Conservation (phyloP, 805 yeast genomes). For the Cyberlindnera misumaiensis region DNA sequence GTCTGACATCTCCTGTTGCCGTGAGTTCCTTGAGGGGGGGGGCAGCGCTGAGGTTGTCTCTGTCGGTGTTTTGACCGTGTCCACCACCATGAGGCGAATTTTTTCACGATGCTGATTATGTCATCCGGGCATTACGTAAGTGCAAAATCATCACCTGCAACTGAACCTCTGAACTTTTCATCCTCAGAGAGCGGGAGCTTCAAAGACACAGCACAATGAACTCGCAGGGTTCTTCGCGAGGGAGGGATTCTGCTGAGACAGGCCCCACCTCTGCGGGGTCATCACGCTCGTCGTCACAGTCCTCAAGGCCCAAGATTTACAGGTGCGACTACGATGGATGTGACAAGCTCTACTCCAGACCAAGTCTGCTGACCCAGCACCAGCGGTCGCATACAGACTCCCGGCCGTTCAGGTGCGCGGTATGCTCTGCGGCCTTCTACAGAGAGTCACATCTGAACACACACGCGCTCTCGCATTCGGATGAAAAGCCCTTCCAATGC, state of each 20-base stretch:
- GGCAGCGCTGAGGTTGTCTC: neutral
- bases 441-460: constrained; percentile 76
- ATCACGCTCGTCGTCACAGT: constrained; percentile 25
- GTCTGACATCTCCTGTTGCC: constrained; percentile 38
- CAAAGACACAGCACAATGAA: neutral
- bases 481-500: constrained; percentile 67
- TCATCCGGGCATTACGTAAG: neutral
- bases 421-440: constrained; percentile 59
- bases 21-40: neutral
- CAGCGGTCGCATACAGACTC: constrained; percentile 69
- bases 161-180: too few species aligned
- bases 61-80: neutral
- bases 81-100: neutral
- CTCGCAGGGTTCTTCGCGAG: constrained; percentile 1
- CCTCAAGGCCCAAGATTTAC: constrained; percentile 52
- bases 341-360: constrained; percentile 69
- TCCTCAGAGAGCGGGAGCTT: neutral
- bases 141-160: too few species aligned
- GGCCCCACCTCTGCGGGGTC: constrained; percentile 9
- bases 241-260: neutral
- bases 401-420: constrained; percentile 65
- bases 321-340: constrained; percentile 63
- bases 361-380: constrained; percentile 80
- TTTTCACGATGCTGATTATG: neutral
- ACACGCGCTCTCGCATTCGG: constrained; percentile 61